Percentiles rank a stretch among this genome's conserved stretches.
phyloP scores from a whole-genome alignment of 202 grass and related monocot species.

The Dendrocalamus latiflorus region DNA sequence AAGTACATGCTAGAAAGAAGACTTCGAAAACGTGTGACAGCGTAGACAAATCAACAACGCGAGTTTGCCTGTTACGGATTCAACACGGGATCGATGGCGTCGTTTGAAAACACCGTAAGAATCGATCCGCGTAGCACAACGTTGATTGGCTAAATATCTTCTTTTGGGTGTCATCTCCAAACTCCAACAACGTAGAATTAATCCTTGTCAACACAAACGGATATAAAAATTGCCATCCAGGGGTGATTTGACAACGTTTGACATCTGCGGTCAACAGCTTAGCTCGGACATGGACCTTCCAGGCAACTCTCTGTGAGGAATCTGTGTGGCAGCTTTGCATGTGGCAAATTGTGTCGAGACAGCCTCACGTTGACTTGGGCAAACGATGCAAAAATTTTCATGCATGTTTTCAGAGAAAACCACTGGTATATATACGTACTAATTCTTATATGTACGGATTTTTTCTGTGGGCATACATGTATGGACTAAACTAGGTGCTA shows the following conservation, averaged over 20 bases:
- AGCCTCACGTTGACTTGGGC: not conserved
- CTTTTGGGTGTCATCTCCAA: not conserved
- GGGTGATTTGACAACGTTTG: not conserved
- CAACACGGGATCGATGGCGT: not conserved
- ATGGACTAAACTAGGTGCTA: no score
- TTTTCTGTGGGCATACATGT: no score
- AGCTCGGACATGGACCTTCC: not conserved
- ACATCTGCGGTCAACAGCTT: not conserved
- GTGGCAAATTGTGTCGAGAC: not conserved
- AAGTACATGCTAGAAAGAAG: not conserved
- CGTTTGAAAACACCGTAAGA: not conserved
- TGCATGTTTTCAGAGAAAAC: no score
- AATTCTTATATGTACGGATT: not conserved
- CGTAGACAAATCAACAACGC: not conserved
- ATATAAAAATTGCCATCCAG: not conserved
- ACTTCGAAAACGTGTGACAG: not conserved
- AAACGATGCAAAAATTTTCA: not conserved
- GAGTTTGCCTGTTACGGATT: no score
- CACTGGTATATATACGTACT: no score
- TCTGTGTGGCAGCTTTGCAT: not conserved
- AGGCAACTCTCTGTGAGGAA: not conserved
- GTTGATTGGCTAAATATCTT: not conserved
- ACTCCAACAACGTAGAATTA: no score
- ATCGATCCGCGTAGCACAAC: not conserved
- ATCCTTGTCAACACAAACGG: no score